These are phyloP conservation scores for Tolypocladium cylindrosporum DNA, from an alignment of 2,329 filamentous ascomycete species.

Conservation along the genomic window DNA sequence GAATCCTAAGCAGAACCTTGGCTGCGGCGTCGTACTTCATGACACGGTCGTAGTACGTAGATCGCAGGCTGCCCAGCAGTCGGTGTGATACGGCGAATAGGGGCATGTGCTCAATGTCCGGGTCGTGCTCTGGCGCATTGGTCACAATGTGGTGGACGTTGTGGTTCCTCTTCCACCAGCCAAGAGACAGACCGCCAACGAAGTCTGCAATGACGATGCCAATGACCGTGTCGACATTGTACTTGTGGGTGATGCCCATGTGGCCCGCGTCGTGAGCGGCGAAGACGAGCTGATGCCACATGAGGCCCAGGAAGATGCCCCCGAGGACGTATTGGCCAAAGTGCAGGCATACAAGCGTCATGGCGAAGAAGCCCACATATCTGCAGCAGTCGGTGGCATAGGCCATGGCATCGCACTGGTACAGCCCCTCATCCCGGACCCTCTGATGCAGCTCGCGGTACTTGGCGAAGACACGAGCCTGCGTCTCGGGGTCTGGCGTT, in stretches of 20 bases:
- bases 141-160: conserved; percentile 97
- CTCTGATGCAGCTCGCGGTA: conserved; percentile 70
- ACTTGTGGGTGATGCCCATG: conserved; percentile 93
- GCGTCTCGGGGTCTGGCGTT: conserved; percentile 59
- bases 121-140: conserved; percentile 90
- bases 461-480: conserved; percentile 66
- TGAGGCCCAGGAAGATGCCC: conserved; percentile 64
- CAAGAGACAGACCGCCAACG: conserved; percentile 76
- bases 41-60: conserved; percentile 73
- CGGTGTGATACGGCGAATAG: conserved; percentile 82
- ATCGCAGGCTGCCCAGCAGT: conserved; percentile 62
- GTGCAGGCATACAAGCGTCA: conserved; percentile 52
- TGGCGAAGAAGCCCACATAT: conserved; percentile 54
- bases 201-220: conserved; percentile 88
- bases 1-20: conserved; percentile 58
- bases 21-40: conserved; percentile 72
- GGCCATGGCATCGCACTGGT: conserved; percentile 71
- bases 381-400: conserved; percentile 68
- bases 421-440: conserved; percentile 66
- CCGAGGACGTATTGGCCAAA: conserved; percentile 59
- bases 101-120: conserved; percentile 86
- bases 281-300: conserved; percentile 95
- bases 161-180: conserved; percentile 96
- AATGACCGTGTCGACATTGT: conserved; percentile 71
- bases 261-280: conserved; percentile 91